A percentile compares a stretch with the other conserved stretches of the same genome.
Evolutionary conservation across 176 grass and related monocot genomes (phyloP).

Genomic region (Eleusine coracana): DNA sequence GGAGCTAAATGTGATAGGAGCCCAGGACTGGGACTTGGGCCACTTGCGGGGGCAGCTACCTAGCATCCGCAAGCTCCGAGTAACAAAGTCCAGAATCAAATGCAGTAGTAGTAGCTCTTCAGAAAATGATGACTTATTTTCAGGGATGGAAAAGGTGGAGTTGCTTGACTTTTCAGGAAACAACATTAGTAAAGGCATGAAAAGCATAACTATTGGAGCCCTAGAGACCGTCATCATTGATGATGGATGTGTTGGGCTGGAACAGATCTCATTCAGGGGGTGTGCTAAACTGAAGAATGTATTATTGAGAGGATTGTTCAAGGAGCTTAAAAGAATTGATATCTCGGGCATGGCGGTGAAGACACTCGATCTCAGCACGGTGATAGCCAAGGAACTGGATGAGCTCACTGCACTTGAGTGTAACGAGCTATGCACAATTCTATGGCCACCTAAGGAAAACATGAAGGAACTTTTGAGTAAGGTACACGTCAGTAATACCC

Average conservation of each 20-base stretch:
- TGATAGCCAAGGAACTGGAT: background rate
- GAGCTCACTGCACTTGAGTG: background rate
- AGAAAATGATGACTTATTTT: background rate
- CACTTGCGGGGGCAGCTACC: background rate
- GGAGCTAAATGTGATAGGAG: background rate
- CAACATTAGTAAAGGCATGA: background rate
- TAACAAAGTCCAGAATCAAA: background rate
- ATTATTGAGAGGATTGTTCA: background rate
- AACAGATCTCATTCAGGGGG: background rate
- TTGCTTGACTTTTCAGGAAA: background rate
- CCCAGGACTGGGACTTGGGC: background rate
- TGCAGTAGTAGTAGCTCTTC: background rate
- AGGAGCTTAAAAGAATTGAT: background rate
- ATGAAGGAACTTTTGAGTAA: background rate
- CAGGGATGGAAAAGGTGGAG: background rate
- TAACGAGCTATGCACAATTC: background rate
- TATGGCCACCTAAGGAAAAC: background rate
- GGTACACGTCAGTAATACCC: background rate
- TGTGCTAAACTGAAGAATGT: background rate
- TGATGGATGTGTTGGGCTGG: background rate
- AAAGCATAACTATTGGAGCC: background rate
- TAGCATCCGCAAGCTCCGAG: background rate
- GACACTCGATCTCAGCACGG: background rate
- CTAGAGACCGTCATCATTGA: background rate
- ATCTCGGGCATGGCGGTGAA: background rate